Evolutionary conservation across 371 early-diverging fungal species (phyloP), one percentile per base, ranked within the genome.

Genomic region (Syncephalastrum contaminatum): DNA sequence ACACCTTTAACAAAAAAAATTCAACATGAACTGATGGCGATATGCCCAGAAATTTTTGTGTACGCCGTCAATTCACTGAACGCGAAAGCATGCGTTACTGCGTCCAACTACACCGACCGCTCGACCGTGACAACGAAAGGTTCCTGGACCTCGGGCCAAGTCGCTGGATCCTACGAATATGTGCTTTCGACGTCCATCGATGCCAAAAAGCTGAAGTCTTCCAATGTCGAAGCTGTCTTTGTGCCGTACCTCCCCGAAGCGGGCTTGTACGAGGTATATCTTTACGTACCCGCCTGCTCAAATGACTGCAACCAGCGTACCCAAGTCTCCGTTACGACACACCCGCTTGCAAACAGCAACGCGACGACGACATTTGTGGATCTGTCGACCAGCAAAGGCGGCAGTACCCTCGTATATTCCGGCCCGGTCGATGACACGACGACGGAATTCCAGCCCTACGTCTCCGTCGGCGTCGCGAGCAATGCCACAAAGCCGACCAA

Each of bases 281-380:
- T 88, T 44, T 75, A 77, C 54, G 74, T 83, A 1, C 89, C 90
- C 15, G 75, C 74, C 19, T 90, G 90, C 55, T 67, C 69, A 24
- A 64, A 70, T 30, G 66, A 73, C n/a, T 86, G 87, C 44, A 39
- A 45, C 7, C 62, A 59, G 39, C 77, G 87, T 18, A 69, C 75
- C 1, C 61, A 72, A 19, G 77, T 81, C 21, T 69, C 75, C 51
- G 8, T 69, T 24, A 42, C 59, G 1, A 46, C 83, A 1, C 53
- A 51, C 18, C 57, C 63, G n/a, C 54, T 77, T 5, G 54, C 68
- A 0, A 27, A 13, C 6, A 42, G 24, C 7, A 20, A 44, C 5
- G 16, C 52, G 4, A 43, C 43, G 8, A 52, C n/a, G 39, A 44
- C 40, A 16, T 27, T 30, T n/a, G 59, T 59, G 10, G 59, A 59